Conservation (phyloP, 129 eudicot species). For the Flaveria brownii region DNA sequence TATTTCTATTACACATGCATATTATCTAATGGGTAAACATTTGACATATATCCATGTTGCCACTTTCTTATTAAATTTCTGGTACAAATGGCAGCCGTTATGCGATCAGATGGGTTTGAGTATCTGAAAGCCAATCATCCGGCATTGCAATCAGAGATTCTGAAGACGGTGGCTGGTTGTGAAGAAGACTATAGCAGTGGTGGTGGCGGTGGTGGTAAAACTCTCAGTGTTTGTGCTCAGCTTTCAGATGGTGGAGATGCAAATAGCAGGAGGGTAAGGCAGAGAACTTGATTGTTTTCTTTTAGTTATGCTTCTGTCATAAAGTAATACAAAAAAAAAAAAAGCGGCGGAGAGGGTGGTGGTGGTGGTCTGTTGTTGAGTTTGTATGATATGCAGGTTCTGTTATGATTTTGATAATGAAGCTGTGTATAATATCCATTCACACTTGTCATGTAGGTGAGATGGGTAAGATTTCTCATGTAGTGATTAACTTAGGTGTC, state of each 20-base stretch:
- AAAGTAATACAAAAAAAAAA: neutral
- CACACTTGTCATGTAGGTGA: neutral
- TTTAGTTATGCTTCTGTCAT: slow-evolving; percentile 16
- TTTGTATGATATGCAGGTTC: slow-evolving; percentile 25
- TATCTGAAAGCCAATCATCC: slow-evolving; percentile 72
- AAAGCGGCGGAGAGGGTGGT: neutral
- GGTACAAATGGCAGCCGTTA: slow-evolving; percentile 67
- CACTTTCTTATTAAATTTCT: neutral
- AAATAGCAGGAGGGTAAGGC: slow-evolving; percentile 80
- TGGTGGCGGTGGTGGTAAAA: slow-evolving; percentile 76
- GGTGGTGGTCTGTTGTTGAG: slow-evolving; percentile 10
- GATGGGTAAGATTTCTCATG: slow-evolving; percentile 7
- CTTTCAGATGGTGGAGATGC: slow-evolving; percentile 79
- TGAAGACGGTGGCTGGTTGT: slow-evolving; percentile 80
- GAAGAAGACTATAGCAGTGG: slow-evolving; percentile 80
- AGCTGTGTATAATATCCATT: slow-evolving; percentile 29
- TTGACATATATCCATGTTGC: neutral
- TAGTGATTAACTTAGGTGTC: slow-evolving; percentile 11
- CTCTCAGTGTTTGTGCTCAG: slow-evolving; percentile 79
- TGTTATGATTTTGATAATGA: slow-evolving; percentile 21
- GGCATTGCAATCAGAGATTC: slow-evolving; percentile 73
- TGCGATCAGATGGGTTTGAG: slow-evolving; percentile 88
- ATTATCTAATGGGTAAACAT: neutral
- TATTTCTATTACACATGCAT: neutral
- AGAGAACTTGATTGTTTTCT: slow-evolving; percentile 52